Percentiles rank a stretch among this genome's conserved stretches.
phyloP scores from a whole-genome alignment of 2,329 filamentous ascomycete genomes.

The Acephala macrosclerotiorum region DNA sequence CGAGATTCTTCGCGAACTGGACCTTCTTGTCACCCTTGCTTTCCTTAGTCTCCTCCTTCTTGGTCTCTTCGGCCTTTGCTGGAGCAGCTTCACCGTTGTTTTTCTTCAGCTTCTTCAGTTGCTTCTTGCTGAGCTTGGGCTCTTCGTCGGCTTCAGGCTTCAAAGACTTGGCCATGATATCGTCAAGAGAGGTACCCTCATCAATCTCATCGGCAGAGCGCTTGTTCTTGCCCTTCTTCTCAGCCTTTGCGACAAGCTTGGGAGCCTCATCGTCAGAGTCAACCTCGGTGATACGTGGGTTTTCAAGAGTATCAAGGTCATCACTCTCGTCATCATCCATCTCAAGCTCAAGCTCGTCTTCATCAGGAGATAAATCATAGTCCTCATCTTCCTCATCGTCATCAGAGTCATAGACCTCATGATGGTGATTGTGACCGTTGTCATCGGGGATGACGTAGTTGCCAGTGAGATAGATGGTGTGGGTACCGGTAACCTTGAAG shows the following conservation, averaged over 20 bases:
- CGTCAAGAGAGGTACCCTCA: conserved; percentile 75
- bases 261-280: conserved; percentile 77
- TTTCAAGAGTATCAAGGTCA: conserved; percentile 78
- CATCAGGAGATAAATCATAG: conserved; percentile 82
- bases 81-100: conserved; percentile 89
- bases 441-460: conserved; percentile 87
- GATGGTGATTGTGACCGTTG: conserved; percentile 58
- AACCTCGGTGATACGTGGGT: conserved; percentile 85
- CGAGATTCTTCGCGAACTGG: conserved; percentile 98
- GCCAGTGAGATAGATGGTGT: conserved; percentile 90
- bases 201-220: conserved; percentile 78
- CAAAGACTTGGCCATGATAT: conserved; percentile 80
- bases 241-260: conserved; percentile 56
- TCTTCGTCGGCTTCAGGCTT: conserved; percentile 64
- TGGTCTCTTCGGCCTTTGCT: conserved; percentile 63
- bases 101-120: conserved; percentile 98
- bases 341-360: conserved; percentile 73
- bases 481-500: conserved; percentile 90
- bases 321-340: conserved; percentile 70
- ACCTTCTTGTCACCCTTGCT: conserved; percentile 88
- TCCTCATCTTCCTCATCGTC: conserved; percentile 72
- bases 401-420: conserved; percentile 68
- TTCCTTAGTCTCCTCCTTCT: conserved; percentile 60
- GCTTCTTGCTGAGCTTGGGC: conserved; percentile 89
- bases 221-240: conserved; percentile 88